Evolutionary conservation across 225 moss, liverwort and hornwort genomes (phyloP).

Genomic region (Ulota crispa): DNA sequence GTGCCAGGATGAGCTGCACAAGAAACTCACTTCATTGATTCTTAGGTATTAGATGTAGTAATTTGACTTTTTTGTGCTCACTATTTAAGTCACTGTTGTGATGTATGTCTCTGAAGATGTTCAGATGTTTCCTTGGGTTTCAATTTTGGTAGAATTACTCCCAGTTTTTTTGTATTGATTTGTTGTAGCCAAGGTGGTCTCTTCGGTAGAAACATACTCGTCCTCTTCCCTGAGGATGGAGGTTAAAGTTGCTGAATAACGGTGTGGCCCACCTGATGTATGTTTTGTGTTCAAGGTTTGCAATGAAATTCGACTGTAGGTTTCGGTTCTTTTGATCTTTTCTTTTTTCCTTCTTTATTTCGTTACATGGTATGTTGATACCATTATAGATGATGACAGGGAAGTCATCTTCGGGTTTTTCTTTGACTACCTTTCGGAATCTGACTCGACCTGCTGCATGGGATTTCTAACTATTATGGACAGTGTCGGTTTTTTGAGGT

Average conservation of each 20-base stretch:
- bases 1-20: conserved; percentile 22
- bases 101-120: conserved; percentile 23
- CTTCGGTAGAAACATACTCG: conserved; percentile 8
- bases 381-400: not conserved
- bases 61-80: conserved; percentile 16
- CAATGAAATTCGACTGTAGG: conserved; percentile 24
- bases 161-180: conserved; percentile 10
- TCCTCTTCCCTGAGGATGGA: conserved; percentile 19
- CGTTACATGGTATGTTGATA: not conserved
- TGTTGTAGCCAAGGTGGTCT: conserved; percentile 30
- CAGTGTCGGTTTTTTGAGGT: not conserved
- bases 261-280: conserved; percentile 35
- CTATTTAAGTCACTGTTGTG: conserved; percentile 28
- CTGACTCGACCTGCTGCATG: not conserved
- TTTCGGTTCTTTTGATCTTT: conserved; percentile 3
- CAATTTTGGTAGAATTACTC: conserved; percentile 1
- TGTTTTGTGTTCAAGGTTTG: conserved; percentile 36
- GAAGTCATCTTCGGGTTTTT: not conserved
- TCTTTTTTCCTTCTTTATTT: not conserved
- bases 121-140: conserved; percentile 18
- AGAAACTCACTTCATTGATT: conserved; percentile 25
- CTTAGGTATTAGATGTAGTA: conserved; percentile 27
- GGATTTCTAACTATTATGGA: not conserved
- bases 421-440: not conserved
- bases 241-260: conserved; percentile 30